A percentile compares a stretch with the other conserved stretches of the same genome.
Evolutionary conservation across 2,329 filamentous ascomycete species (phyloP).

Genomic region (Rhinocladiella mackenziei): DNA sequence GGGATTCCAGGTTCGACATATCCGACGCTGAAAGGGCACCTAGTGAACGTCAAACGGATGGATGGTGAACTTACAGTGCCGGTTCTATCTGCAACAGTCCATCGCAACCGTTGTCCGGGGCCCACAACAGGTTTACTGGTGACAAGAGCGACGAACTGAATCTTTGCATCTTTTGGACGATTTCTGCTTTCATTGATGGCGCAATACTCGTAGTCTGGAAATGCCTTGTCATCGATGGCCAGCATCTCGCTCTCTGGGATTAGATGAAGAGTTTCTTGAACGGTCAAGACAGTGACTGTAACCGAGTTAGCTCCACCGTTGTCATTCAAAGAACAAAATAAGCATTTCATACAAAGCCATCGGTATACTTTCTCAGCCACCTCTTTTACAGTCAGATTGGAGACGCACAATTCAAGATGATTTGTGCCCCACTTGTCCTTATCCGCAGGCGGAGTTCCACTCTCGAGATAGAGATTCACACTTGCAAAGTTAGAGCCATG

Average conservation of each 20-base stretch:
- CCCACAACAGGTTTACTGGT: conserved; percentile 19
- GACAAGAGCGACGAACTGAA: conserved; percentile 28
- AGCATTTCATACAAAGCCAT: conserved; percentile 25
- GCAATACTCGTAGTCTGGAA: conserved; percentile 26
- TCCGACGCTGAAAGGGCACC: no score
- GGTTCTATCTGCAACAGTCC: conserved; percentile 25
- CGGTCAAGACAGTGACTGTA: conserved; percentile 23
- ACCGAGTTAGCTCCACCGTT: not conserved
- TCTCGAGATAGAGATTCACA: conserved; percentile 17
- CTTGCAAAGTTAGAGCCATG: conserved; percentile 24
- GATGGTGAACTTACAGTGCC: conserved; percentile 20
- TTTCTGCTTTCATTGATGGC: conserved; percentile 17
- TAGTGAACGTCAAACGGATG: no score
- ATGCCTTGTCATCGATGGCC: conserved; percentile 17
- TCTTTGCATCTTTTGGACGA: conserved; percentile 23
- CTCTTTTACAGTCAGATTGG: conserved; percentile 9
- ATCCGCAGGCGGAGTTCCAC: conserved; percentile 4
- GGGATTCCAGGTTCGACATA: no score
- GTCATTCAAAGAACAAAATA: not conserved
- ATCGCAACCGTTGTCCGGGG: conserved; percentile 19
- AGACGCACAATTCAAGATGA: conserved; percentile 25
- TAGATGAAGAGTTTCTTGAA: conserved; percentile 26
- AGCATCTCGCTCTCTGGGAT: conserved; percentile 23
- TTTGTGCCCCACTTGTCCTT: conserved; percentile 18
- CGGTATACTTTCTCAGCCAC: conserved; percentile 21